A percentile compares a stretch with the other conserved stretches of the same genome.
These are phyloP conservation scores for Salix brachista DNA, from an alignment of 345 rosid genomes.

Conservation along the genomic window DNA sequence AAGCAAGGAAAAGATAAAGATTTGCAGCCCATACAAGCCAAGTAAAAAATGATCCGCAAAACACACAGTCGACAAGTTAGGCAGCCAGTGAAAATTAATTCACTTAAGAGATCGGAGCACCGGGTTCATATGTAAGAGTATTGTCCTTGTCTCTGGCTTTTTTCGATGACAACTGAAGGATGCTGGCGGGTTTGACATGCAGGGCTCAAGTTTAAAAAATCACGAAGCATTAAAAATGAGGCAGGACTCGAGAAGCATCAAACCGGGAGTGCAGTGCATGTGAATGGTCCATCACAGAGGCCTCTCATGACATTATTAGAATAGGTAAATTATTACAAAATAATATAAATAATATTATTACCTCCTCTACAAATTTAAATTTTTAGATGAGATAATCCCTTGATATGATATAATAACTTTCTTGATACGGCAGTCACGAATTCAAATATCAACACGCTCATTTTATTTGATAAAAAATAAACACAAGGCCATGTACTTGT, in stretches of 20 bases:
- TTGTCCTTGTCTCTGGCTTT: neutral
- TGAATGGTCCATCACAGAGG: neutral
- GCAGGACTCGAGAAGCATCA: neutral
- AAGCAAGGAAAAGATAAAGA: neutral
- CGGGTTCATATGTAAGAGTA: too few relatives aligned
- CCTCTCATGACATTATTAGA: neutral
- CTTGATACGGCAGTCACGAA: too few relatives aligned
- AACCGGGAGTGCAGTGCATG: neutral
- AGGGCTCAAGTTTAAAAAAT: neutral
- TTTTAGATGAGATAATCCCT: too few relatives aligned
- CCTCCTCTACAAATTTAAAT: too few relatives aligned
- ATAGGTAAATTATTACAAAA: neutral
- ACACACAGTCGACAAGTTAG: neutral
- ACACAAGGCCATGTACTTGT: rapidly evolving
- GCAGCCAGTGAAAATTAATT: neutral
- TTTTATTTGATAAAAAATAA: too few relatives aligned
- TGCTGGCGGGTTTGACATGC: neutral
- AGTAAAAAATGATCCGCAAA: neutral
- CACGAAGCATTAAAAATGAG: neutral
- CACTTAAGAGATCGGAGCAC: too few relatives aligned
- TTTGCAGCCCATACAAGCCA: neutral
- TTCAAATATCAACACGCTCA: rapidly evolving
- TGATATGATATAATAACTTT: too few relatives aligned
- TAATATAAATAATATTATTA: too few relatives aligned
- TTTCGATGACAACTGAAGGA: neutral